Base-by-base conservation (phyloP, 371 early-diverging fungal genomes). In the Actinomortierella ambigua region DNA sequence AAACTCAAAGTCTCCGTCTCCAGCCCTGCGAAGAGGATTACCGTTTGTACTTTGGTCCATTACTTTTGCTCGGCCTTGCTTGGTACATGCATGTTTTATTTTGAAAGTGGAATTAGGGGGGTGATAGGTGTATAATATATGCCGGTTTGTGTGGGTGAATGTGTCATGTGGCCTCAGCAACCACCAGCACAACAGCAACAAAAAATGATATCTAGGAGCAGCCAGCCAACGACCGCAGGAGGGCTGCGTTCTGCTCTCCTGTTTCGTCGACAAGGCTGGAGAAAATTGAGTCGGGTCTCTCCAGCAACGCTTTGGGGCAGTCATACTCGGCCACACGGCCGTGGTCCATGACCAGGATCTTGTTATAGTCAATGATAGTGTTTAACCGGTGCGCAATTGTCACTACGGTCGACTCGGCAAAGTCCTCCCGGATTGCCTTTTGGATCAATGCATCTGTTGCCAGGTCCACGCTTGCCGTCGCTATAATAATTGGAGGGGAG, bases 361-460 rank as follows among this genome's bases (percentile, higher is more conserved):
- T 68, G 75, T 95, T 92, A 66, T 93, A 97, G 67, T 95, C 95
- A 26, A 95, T 88, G 9, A 97, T 86, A 1, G 94, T 94, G 56
- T 89, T 82, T 53, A 93, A 80, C 53, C 93, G 86, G 76, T 93
- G 93, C 13, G 93, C 93, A 64, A 93, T 90, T 50, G 88, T 86
- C 18, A 93, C 65, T 50, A 90, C 71, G 0, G 91, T 85, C 28
- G 88, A 86, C 52, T 80, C 63, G 5, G 69, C 65, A 66, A 88
- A 89, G 60, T 89, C 89, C n/a, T 73, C 63, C 27, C 95, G 85
- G 53, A 96, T 94, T 0, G 94, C 92, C 58, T 85, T 71, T 67
- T 93, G 93, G 53, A 94, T 92, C 65, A 82, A 63, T 51, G 85
- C 82, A 63, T 93, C 93, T 13, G 93, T 88, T 46, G 85, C 85